Conservation (phyloP, 2,329 filamentous ascomycete species). For the Rhynchosporium secalis region DNA sequence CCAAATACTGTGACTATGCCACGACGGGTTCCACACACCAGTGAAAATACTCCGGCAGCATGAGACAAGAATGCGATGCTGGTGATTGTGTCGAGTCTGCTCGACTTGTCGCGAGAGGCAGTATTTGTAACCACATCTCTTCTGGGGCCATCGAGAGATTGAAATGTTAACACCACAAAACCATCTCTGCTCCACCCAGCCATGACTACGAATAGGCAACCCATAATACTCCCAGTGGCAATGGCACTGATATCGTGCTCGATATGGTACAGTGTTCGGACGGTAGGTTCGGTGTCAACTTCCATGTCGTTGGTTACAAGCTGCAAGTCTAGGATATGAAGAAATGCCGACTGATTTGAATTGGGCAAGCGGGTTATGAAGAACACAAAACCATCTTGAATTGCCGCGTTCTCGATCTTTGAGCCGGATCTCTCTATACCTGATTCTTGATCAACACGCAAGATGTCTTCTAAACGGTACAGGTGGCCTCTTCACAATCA, state of each 20-base stretch:
- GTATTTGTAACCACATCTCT: slow-evolving; percentile 22
- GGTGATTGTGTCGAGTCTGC: slow-evolving; percentile 30
- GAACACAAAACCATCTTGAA: slow-evolving; percentile 29
- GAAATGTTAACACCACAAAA: slow-evolving; percentile 27
- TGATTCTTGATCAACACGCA: slow-evolving; percentile 16
- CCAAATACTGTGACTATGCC: slow-evolving; percentile 34
- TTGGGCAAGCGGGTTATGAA: slow-evolving; percentile 30
- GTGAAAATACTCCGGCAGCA: slow-evolving; percentile 19
- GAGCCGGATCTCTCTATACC: slow-evolving; percentile 17
- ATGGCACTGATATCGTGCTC: slow-evolving; percentile 28
- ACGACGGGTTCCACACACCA: slow-evolving; percentile 38
- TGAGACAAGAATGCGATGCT: slow-evolving; percentile 31
- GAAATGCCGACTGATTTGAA: slow-evolving; percentile 17
- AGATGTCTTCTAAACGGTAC: slow-evolving; percentile 22
- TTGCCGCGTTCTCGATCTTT: slow-evolving; percentile 31
- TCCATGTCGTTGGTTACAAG: slow-evolving; percentile 18
- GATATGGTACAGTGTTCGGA: slow-evolving; percentile 26
- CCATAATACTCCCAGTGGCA: slow-evolving; percentile 19
- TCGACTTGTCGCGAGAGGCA: background rate
- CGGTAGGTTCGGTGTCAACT: slow-evolving; percentile 13
- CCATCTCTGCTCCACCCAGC: slow-evolving; percentile 24
- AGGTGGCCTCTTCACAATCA: slow-evolving; percentile 23
- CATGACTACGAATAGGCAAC: slow-evolving; percentile 25
- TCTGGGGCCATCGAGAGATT: slow-evolving; percentile 18
- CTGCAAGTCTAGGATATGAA: slow-evolving; percentile 27